Conservation (phyloP, 202 grass and related monocot species). For the Digitaria exilis region DNA sequence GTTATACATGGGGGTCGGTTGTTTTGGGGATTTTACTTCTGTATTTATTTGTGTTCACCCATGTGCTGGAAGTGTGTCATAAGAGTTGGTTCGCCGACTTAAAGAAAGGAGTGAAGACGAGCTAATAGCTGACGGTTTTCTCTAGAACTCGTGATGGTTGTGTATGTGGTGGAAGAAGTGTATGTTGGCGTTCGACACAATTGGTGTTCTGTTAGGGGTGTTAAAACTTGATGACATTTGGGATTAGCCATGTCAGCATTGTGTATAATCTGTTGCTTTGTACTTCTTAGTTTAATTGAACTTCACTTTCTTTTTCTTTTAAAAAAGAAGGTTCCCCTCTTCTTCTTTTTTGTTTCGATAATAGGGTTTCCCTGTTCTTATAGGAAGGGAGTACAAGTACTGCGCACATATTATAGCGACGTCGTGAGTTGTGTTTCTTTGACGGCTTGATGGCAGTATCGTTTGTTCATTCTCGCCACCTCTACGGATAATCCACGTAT, state of each 20-base stretch:
- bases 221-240: constrained; percentile 31
- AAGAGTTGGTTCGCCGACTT: constrained; percentile 16
- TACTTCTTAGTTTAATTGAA: neutral
- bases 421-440: too few relatives aligned
- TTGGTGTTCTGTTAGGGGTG: constrained; percentile 26
- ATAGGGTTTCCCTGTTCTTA: too few relatives aligned
- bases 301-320: too few relatives aligned
- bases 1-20: constrained; percentile 49
- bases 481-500: too few relatives aligned
- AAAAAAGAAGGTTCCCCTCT: too few relatives aligned
- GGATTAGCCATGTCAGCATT: constrained; percentile 22
- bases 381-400: too few relatives aligned
- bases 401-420: too few relatives aligned
- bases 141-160: constrained; percentile 25
- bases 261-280: constrained; percentile 35
- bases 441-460: too few relatives aligned
- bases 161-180: constrained; percentile 30
- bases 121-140: constrained; percentile 34
- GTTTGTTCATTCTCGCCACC: too few relatives aligned
- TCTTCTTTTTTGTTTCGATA: neutral
- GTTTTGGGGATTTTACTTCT: constrained; percentile 47
- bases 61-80: constrained; percentile 39
- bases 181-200: constrained; percentile 29
- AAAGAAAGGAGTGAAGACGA: constrained; percentile 8
- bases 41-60: constrained; percentile 46